These are phyloP conservation scores for Cicer cuneatum DNA, from an alignment of 306 rosid genomes.

Conservation along the genomic window DNA sequence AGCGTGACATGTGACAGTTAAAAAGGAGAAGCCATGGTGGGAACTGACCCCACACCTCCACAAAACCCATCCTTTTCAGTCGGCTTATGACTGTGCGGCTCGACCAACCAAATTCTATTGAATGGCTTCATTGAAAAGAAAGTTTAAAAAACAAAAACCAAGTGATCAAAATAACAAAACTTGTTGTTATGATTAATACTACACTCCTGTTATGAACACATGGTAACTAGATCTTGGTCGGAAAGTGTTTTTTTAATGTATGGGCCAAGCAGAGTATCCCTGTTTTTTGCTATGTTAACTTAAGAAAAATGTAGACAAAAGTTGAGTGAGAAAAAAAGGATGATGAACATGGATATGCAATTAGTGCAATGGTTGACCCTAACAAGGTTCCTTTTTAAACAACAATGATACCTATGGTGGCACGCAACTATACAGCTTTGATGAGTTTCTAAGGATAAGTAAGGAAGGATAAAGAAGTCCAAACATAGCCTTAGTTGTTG, in stretches of 20 bases:
- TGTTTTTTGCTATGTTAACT: constrained; percentile 26
- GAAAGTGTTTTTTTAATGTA: constrained; percentile 30
- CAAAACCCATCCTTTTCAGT: constrained; percentile 45
- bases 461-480: constrained; percentile 11
- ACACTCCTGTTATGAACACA: constrained; percentile 25
- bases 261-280: constrained; percentile 46
- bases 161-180: constrained; percentile 10
- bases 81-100: constrained; percentile 42
- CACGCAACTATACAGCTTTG: constrained; percentile 52
- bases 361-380: constrained; percentile 63
- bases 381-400: constrained; percentile 50
- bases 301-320: constrained; percentile 41
- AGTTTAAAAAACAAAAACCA: constrained; percentile 1
- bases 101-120: constrained; percentile 53
- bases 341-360: constrained; percentile 45
- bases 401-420: constrained; percentile 54
- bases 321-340: background rate
- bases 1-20: constrained; percentile 15
- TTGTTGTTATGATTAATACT: constrained; percentile 24
- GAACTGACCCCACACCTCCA: background rate
- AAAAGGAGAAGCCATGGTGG: background rate
- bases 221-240: constrained; percentile 44
- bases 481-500: background rate
- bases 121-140: constrained; percentile 44
- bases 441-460: constrained; percentile 48